Conservation (phyloP, 768 basidiomycete genomes). For the Agrocybe pediades region DNA sequence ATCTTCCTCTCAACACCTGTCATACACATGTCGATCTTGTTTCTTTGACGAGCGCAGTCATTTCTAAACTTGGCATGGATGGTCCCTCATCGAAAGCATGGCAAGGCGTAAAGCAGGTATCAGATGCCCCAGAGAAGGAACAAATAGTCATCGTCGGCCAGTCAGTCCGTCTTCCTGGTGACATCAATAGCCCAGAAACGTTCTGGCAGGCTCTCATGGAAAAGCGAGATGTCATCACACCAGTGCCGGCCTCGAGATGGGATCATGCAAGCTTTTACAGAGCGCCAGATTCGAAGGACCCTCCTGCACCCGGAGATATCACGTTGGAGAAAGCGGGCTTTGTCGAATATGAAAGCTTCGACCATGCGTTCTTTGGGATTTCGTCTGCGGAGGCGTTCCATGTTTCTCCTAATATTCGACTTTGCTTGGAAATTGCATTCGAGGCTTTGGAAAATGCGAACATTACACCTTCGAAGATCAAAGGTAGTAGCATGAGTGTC, state of each 20-base stretch:
- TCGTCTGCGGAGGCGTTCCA: slow-evolving; percentile 34
- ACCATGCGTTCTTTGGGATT: slow-evolving; percentile 37
- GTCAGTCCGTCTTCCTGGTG: slow-evolving; percentile 35
- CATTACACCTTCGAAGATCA: slow-evolving; percentile 32
- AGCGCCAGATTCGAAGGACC: slow-evolving; percentile 22
- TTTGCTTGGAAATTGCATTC: slow-evolving; percentile 34
- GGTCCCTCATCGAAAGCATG: slow-evolving; percentile 8
- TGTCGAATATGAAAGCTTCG: slow-evolving; percentile 31
- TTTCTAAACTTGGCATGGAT: slow-evolving; percentile 24
- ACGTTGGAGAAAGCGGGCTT: slow-evolving; percentile 33
- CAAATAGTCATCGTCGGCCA: slow-evolving; percentile 40
- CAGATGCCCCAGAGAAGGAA: slow-evolving; percentile 16
- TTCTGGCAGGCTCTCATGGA: slow-evolving; percentile 36
- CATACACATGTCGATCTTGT: slow-evolving; percentile 33
- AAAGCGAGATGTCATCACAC: slow-evolving; percentile 30
- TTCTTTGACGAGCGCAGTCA: slow-evolving; percentile 26
- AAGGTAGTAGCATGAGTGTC: slow-evolving; percentile 32
- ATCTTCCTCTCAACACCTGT: slow-evolving; percentile 34
- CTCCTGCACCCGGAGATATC: slow-evolving; percentile 29
- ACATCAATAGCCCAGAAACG: slow-evolving; percentile 25
- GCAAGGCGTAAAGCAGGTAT: slow-evolving; percentile 11
- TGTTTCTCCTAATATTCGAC: slow-evolving; percentile 30
- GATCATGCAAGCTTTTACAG: slow-evolving; percentile 36
- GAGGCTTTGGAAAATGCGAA: slow-evolving; percentile 39
- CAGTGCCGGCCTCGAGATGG: slow-evolving; percentile 33